Conservation (phyloP, 768 basidiomycete species). For the Leucocoprinus sp. region DNA sequence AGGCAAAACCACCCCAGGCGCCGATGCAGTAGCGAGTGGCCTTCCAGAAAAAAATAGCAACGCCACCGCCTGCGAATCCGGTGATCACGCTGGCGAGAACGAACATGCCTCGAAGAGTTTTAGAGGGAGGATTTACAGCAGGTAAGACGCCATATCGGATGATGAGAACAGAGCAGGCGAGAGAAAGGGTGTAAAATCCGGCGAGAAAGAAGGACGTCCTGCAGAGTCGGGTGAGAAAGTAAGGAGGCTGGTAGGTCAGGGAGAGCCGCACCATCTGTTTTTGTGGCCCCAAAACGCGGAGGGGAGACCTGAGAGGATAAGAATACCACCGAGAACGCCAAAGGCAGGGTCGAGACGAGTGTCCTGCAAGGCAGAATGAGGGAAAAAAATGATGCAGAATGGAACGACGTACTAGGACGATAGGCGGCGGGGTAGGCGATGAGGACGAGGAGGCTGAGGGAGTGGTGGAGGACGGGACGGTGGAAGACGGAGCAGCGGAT, state of each 20-base stretch:
- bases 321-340: constrained; percentile 78
- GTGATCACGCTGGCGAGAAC: constrained; percentile 75
- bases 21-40: constrained; percentile 77
- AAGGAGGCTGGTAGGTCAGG: constrained; percentile 12
- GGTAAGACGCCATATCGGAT: constrained; percentile 80
- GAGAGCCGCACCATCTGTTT: constrained; percentile 72
- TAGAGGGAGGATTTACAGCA: constrained; percentile 73
- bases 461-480: constrained; percentile 31
- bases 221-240: constrained; percentile 14
- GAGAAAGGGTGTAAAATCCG: constrained; percentile 82
- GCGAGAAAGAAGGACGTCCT: constrained; percentile 94
- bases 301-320: constrained; percentile 85
- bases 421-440: constrained; percentile 32
- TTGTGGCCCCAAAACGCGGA: constrained; percentile 92
- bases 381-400: constrained; percentile 24
- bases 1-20: constrained; percentile 80
- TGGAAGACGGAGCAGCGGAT: constrained; percentile 27
- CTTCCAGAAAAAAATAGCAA: constrained; percentile 92
- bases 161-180: constrained; percentile 83
- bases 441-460: constrained; percentile 39
- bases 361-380: constrained; percentile 22
- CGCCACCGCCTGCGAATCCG: constrained; percentile 74
- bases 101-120: constrained; percentile 82
- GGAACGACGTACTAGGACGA: constrained; percentile 28
- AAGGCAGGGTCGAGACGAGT: constrained; percentile 83